A percentile compares a stretch with the other conserved stretches of the same genome.
These are phyloP conservation scores for Mikania micrantha DNA, from an alignment of 129 eudicot genomes.

Conservation along the genomic window DNA sequence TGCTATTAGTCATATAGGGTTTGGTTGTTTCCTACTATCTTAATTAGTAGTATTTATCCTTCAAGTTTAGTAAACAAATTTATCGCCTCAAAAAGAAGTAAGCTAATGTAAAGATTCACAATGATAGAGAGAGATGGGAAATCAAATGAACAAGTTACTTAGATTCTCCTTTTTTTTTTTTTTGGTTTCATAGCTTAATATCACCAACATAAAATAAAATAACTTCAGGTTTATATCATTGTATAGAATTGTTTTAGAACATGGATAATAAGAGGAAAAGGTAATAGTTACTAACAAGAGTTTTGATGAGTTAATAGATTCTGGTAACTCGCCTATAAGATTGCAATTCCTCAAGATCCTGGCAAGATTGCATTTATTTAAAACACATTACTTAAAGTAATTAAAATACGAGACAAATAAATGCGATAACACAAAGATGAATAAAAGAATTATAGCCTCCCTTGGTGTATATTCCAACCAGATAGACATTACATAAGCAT, in stretches of 20 bases:
- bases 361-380: slow-evolving; percentile 19
- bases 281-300: slow-evolving; percentile 45
- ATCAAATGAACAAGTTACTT: background rate
- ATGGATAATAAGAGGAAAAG: background rate
- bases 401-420: background rate
- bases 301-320: slow-evolving; percentile 25
- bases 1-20: background rate
- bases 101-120: background rate
- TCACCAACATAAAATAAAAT: background rate
- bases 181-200: background rate
- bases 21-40: background rate
- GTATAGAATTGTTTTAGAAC: background rate
- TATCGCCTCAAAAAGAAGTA: background rate
- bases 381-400: background rate
- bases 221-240: background rate
- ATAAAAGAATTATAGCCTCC: background rate
- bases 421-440: background rate
- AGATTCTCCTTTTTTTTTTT: background rate
- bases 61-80: background rate
- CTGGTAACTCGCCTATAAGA: slow-evolving; percentile 56
- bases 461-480: background rate
- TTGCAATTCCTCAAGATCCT: slow-evolving; percentile 85
- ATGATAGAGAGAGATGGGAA: background rate
- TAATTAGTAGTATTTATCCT: background rate
- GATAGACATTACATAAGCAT: background rate